Percentiles rank a stretch among this genome's conserved stretches.
Conservation (phyloP, 1,284 basidiomycete genomes). For the Earliella scabrosa region DNA sequence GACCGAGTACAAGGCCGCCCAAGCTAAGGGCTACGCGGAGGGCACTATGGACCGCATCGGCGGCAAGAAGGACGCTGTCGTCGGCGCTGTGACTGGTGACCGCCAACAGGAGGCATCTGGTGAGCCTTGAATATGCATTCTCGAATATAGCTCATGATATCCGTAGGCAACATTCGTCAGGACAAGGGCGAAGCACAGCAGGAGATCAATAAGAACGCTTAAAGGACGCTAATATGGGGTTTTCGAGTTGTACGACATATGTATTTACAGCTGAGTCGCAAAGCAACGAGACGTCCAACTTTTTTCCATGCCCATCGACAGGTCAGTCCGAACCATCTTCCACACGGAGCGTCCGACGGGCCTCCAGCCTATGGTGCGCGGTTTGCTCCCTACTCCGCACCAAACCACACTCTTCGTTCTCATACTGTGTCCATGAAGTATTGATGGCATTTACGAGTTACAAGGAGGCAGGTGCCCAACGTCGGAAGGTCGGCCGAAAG, state of each 20-base stretch:
- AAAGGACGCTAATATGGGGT: neutral
- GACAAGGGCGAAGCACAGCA: slow-evolving; percentile 66
- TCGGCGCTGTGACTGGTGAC: slow-evolving; percentile 49
- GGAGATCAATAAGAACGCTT: slow-evolving; percentile 49
- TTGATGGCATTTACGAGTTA: too few relatives aligned
- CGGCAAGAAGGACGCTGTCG: slow-evolving; percentile 66
- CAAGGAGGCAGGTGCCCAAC: too few relatives aligned
- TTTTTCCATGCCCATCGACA: too few relatives aligned
- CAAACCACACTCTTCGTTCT: too few relatives aligned
- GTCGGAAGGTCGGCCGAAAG: too few relatives aligned
- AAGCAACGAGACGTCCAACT: too few relatives aligned
- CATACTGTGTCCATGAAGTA: too few relatives aligned
- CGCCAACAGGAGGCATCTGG: slow-evolving; percentile 63
- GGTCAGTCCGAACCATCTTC: too few relatives aligned
- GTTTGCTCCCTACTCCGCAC: too few relatives aligned
- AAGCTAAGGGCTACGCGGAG: slow-evolving; percentile 58
- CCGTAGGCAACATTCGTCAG: slow-evolving; percentile 58
- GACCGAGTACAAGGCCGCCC: slow-evolving; percentile 59
- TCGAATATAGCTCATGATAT: too few relatives aligned
- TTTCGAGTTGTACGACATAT: neutral
- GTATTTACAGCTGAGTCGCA: neutral
- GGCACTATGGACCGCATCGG: slow-evolving; percentile 59
- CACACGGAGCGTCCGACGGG: too few relatives aligned
- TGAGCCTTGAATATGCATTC: slow-evolving; percentile 28
- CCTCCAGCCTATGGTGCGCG: too few relatives aligned